Conservation (phyloP, 2,329 filamentous ascomycete genomes). For the Diaporthe longicolla region DNA sequence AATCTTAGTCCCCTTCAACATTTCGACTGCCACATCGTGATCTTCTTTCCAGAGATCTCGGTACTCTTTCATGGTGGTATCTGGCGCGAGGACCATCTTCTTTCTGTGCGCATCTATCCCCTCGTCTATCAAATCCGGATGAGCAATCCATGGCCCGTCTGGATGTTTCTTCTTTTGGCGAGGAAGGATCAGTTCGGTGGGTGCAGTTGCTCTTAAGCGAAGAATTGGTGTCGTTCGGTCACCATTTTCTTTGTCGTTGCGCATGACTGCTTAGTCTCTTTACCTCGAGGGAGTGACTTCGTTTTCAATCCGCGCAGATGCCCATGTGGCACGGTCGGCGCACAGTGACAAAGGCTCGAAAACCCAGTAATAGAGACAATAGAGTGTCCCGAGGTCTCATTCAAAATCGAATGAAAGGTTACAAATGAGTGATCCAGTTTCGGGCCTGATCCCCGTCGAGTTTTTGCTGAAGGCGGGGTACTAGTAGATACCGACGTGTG, state of each 20-base stretch:
- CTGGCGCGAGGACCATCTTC: neutral
- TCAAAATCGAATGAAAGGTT: too few relatives aligned
- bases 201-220: neutral
- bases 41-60: conserved; percentile 6
- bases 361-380: too few relatives aligned
- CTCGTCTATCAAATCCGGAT: conserved; percentile 6
- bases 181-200: neutral
- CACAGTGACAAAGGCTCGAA: too few relatives aligned
- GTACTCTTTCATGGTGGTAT: neutral
- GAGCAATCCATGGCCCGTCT: conserved; percentile 2
- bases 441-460: too few relatives aligned
- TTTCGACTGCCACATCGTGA: neutral
- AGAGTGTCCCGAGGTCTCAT: too few relatives aligned
- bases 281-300: too few relatives aligned
- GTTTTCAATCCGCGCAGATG: too few relatives aligned
- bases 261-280: neutral
- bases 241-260: neutral
- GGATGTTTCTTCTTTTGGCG: neutral
- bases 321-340: too few relatives aligned
- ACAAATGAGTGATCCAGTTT: too few relatives aligned
- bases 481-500: too few relatives aligned
- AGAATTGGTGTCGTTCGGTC: neutral
- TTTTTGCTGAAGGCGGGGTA: too few relatives aligned
- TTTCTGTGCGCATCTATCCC: neutral
- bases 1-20: neutral